A percentile compares a stretch with the other conserved stretches of the same genome.
Evolutionary conservation across 768 basidiomycete species (phyloP).

Genomic region (Mrakia frigida): DNA sequence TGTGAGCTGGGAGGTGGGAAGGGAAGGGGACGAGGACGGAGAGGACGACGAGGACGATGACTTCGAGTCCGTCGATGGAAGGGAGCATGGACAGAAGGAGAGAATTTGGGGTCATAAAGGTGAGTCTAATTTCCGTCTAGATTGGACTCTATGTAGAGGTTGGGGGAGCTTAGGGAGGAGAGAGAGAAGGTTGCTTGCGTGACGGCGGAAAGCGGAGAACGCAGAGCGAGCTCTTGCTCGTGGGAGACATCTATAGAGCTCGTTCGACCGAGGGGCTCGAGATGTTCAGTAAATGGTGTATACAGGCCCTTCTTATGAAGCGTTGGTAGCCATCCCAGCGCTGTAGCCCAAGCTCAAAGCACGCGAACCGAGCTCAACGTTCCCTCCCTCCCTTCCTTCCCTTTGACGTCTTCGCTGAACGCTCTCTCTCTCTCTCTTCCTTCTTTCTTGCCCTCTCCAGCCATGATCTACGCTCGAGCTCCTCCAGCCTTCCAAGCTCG

Average conservation of each 20-base stretch:
- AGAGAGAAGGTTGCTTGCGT: not conserved
- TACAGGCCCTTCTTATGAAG: too few species aligned
- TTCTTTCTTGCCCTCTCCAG: slow-evolving; percentile 47
- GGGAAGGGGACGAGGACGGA: slow-evolving; percentile 48
- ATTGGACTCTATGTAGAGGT: too few species aligned
- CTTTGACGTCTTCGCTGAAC: not conserved
- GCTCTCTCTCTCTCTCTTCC: not conserved
- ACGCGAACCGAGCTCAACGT: not conserved
- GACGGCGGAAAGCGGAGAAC: not conserved
- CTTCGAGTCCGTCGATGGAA: not conserved
- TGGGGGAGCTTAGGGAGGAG: not conserved
- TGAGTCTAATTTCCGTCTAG: slow-evolving; percentile 45
- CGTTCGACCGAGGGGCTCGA: too few species aligned
- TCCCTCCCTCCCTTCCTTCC: slow-evolving; percentile 14
- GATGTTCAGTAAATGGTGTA: too few species aligned
- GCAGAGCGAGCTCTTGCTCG: too few species aligned
- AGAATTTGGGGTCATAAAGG: slow-evolving; percentile 94
- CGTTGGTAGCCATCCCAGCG: too few species aligned
- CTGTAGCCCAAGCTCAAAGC: not conserved
- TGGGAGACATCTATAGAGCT: too few species aligned
- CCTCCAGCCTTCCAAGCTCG: slow-evolving; percentile 84
- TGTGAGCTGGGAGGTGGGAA: slow-evolving; percentile 65
- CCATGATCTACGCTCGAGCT: slow-evolving; percentile 89
- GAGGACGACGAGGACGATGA: slow-evolving; percentile 8
- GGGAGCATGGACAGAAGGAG: slow-evolving; percentile 40